Conservation (phyloP, 345 rosid genomes). For the Citrus unshiu region DNA sequence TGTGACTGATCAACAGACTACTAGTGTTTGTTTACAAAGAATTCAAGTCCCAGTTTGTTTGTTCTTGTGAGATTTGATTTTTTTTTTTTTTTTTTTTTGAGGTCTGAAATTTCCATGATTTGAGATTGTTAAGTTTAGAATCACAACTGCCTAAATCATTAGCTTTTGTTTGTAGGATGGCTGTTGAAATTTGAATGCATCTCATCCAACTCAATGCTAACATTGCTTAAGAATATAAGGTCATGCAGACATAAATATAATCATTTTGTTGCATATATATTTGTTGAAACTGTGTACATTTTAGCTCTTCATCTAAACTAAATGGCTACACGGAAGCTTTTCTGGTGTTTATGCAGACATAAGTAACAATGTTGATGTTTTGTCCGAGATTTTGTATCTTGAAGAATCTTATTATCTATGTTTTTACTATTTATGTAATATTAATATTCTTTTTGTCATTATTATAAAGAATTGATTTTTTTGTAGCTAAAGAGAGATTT, state of each 20-base stretch:
- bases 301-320: neutral
- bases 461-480: neutral
- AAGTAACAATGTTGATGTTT: neutral
- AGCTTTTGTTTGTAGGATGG: neutral
- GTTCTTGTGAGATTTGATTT: neutral
- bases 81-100: neutral
- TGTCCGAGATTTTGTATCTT: neutral
- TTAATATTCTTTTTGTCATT: neutral
- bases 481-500: neutral
- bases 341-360: neutral
- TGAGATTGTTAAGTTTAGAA: neutral
- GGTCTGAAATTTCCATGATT: neutral
- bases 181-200: neutral
- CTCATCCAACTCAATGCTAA: neutral
- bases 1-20: neutral
- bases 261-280: neutral
- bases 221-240: neutral
- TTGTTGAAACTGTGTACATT: neutral
- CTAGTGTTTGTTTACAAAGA: neutral
- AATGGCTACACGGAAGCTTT: neutral
- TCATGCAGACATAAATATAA: no score
- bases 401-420: neutral
- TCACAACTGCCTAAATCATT: neutral
- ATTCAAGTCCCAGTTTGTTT: neutral
- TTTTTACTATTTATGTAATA: neutral